Evolutionary conservation across 2,329 filamentous ascomycete genomes (phyloP), one percentile per base, ranked within the genome.

Genomic region (Leptographium flavum): DNA sequence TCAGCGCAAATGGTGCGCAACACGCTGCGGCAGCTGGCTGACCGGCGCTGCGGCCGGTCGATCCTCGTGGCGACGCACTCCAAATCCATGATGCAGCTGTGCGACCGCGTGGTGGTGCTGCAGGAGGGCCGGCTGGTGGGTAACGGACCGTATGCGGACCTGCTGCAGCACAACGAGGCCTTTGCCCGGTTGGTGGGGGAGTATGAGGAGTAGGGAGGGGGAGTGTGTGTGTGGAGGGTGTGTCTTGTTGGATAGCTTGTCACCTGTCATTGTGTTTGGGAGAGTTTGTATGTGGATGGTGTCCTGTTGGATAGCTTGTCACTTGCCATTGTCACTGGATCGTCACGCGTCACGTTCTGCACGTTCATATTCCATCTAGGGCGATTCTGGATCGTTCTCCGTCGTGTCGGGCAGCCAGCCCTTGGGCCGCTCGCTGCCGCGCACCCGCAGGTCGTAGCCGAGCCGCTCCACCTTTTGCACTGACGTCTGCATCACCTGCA

Each of bases 381-480:
- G 33, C 23, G 33, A 30, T 13, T 37, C 17, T 8, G 33, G 42
- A 17, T 47, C 45, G 28, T 19, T 39, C 11, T 46, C 47, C 1
- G 35, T 37, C 15, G 85, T 62, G 58, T 94, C 88, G 4, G 88
- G 90, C 58, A 92, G 74, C 90, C 90, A 96, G 0, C 90, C 90
- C 58, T 83, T 85, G 0, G 90, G 90, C 50, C 87, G 69, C 68
- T 98, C 92, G 43, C 81, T 84, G 0, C 90, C 90, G 43, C 92
- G 72, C 21, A 98, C 84, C 27, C 82, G 78, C 53, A 95, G 76
- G 4, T 87, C 87, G 61, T 96, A 98, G 27, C 87, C 79, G 22
- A 90, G 76, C 53, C 77, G 80, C 71, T 98, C 92, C 11, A 98
- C 92, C 70, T 98, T 98, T 57, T 83, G 80, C 23, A 98, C 87